Evolutionary conservation across 805 yeast genomes (phyloP), one percentile per base, ranked within the genome.

Genomic region (Wickerhamomyces mucosus): DNA sequence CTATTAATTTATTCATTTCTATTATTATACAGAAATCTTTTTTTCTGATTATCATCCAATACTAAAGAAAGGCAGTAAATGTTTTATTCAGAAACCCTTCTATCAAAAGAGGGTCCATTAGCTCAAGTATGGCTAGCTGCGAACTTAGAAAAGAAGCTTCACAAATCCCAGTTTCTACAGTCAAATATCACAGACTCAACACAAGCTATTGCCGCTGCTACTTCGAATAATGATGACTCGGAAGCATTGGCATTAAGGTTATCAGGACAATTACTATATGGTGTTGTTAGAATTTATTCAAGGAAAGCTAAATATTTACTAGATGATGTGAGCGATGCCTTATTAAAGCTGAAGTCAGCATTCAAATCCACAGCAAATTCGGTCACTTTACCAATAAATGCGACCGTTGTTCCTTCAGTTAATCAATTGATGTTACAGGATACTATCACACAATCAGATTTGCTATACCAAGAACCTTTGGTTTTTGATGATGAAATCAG

Each of bases 91-190:
- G 75, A 70, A 32, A 61, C 63, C 30, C 53, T 75, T 20, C 61
- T 77, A 15, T 64, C 82, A 3, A 76, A 72, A 38, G 77, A 77
- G 49, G 94, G 95, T 3, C 95, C 95, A 1, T 61, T 86, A 38
- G 94, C 94, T 3, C 82, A 78, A 41, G 86, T 85, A 7, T 86
- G 96, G 96, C 64, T 86, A 28, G 96, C 96, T 8, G 89, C 95
- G 15, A 86, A 83, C 50, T 68, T 86, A 56, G 94, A 86, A 44
- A 73, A 75, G 45, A 78, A 77, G 42, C 67, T 83, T 21, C 68
- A 86, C 26, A 78, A 79, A 45, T 73, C 72, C 32, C 89, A 82
- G 49, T 63, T 78, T 27, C 61, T 84, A 29, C 76, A 71, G 44
- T 78, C 95, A 11, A 72, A 81, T 44, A 76, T 88, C 36, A 51